Evolutionary conservation across 257 asterid species (phyloP).

Genomic region (Coffea canephora): DNA sequence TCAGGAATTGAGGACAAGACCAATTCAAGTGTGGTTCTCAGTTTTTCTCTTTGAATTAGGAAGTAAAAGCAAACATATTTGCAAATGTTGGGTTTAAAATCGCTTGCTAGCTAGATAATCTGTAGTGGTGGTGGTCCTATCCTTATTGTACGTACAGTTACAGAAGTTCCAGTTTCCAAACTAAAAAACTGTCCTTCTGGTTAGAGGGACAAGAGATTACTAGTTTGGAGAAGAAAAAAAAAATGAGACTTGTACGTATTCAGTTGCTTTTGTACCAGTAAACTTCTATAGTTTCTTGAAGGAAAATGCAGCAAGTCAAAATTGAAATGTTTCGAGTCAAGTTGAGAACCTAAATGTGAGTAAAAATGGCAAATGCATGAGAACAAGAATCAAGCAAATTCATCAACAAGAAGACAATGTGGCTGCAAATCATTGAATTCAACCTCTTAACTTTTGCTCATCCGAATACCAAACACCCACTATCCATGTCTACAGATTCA

Average conservation of each 20-base stretch:
- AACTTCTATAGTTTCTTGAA: not conserved
- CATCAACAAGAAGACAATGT: conserved; percentile 42
- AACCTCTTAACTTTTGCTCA: conserved; percentile 42
- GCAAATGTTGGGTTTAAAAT: too few relatives aligned
- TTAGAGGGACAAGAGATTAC: too few relatives aligned
- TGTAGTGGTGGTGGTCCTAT: too few relatives aligned
- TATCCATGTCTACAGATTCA: conserved; percentile 50
- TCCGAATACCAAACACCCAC: conserved; percentile 62
- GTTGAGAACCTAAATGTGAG: conserved; percentile 27
- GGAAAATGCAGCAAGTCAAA: not conserved
- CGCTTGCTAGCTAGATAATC: too few relatives aligned
- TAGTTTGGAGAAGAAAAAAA: too few relatives aligned
- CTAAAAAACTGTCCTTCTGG: too few relatives aligned
- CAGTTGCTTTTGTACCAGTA: not conserved
- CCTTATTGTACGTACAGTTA: too few relatives aligned
- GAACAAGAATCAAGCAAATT: conserved; percentile 53
- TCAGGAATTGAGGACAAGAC: not conserved
- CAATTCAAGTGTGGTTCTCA: not conserved
- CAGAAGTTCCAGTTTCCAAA: too few relatives aligned
- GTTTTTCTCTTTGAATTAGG: too few relatives aligned
- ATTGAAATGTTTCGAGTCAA: not conserved
- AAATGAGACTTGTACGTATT: too few relatives aligned
- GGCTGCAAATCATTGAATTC: conserved; percentile 34
- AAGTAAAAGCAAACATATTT: too few relatives aligned
- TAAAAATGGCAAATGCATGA: conserved; percentile 62